These are phyloP conservation scores for Pharus latifolius DNA, from an alignment of 176 grass and related monocot genomes.

Conservation along the genomic window DNA sequence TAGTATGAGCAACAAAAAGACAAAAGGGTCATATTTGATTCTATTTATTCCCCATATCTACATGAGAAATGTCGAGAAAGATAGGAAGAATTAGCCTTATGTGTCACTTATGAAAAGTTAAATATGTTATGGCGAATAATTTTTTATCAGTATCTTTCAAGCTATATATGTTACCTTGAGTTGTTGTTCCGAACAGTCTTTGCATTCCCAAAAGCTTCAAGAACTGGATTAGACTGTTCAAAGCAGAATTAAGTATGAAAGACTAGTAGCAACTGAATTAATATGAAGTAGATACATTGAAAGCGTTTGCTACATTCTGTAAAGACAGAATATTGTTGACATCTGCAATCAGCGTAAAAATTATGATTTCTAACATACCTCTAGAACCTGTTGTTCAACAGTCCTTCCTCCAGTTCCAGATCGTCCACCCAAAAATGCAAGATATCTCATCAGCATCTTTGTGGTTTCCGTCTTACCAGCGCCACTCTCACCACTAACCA, in stretches of 20 bases:
- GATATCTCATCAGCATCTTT: slow-evolving; percentile 94
- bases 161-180: slow-evolving; percentile 49
- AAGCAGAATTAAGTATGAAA: slow-evolving; percentile 4
- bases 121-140: slow-evolving; percentile 16
- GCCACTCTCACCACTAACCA: slow-evolving; percentile 99
- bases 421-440: slow-evolving; percentile 79
- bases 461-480: slow-evolving; percentile 99
- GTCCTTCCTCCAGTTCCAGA: slow-evolving; percentile 71
- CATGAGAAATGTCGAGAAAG: background rate
- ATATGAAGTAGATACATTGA: background rate
- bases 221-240: slow-evolving; percentile 85
- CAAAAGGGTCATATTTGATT: background rate
- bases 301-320: background rate
- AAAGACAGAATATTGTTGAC: background rate
- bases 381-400: slow-evolving; percentile 95
- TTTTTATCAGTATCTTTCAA: background rate
- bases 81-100: background rate
- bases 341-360: background rate
- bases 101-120: slow-evolving; percentile 1
- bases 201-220: slow-evolving; percentile 97
- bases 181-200: slow-evolving; percentile 96
- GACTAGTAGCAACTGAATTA: slow-evolving; percentile 3
- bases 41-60: background rate
- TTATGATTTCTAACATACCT: slow-evolving; percentile 41
- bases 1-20: slow-evolving; percentile 1